phyloP scores from a whole-genome alignment of 129 eudicot species.

The Flaveria bidentis region DNA sequence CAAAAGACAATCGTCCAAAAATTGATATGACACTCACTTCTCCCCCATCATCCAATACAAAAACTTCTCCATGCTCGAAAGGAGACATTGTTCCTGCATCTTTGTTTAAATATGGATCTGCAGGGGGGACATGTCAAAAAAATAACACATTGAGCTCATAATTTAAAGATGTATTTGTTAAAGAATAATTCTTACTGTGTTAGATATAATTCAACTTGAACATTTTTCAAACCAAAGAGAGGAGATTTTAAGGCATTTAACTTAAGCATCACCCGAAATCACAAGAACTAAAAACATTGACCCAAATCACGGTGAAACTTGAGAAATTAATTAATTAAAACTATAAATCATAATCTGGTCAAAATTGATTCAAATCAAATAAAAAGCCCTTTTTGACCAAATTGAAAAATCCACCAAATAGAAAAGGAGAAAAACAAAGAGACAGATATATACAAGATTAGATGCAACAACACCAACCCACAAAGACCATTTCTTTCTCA shows the following conservation, averaged over 20 bases:
- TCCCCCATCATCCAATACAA: slow-evolving; percentile 95
- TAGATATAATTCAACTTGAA: slow-evolving; percentile 7
- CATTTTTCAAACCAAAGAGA: slow-evolving; percentile 8
- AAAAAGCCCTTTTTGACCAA: slow-evolving; percentile 8
- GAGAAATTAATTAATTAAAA: slow-evolving; percentile 17
- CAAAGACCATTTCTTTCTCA: slow-evolving; percentile 33
- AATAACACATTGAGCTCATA: neutral
- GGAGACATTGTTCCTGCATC: slow-evolving; percentile 99
- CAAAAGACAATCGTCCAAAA: neutral
- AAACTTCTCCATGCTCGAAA: slow-evolving; percentile 97
- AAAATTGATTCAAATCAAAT: slow-evolving; percentile 13
- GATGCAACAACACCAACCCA: slow-evolving; percentile 29
- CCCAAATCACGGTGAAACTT: neutral
- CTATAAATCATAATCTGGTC: slow-evolving; percentile 28
- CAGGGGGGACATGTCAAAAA: slow-evolving; percentile 17
- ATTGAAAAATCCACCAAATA: slow-evolving; percentile 11
- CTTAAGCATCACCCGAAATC: neutral
- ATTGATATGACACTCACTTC: slow-evolving; percentile 55
- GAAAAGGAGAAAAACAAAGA: slow-evolving; percentile 10
- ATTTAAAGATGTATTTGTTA: neutral
- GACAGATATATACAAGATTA: slow-evolving; percentile 35
- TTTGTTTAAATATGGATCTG: slow-evolving; percentile 94
- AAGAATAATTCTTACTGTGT: neutral
- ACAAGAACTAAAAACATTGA: slow-evolving; percentile 16
- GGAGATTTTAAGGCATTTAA: neutral